Evolutionary conservation across 371 early-diverging fungal genomes (phyloP), one percentile per base, ranked within the genome.

Genomic region (Rhizopus stolonifer): DNA sequence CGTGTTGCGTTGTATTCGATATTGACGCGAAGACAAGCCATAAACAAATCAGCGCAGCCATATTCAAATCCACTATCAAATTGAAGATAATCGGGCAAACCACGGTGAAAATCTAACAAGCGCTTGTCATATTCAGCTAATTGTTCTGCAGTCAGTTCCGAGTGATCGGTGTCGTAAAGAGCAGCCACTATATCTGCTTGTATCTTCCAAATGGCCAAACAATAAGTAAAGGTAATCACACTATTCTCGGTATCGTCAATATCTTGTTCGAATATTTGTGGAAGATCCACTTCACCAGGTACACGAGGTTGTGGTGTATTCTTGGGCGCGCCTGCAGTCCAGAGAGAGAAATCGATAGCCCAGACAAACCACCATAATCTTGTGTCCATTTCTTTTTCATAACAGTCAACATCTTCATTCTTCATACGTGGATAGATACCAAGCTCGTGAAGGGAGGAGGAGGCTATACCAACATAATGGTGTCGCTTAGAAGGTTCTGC

Each of bases 341-440:
- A 65, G 3, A 65, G 42, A 4, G 52, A 64, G 43, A 71, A 71
- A 38, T 67, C 67, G 24, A 54, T 49, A 15, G 65, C 57, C 72
- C 72, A 71, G 3, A 56, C 63, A 54, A 43, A 67, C 72, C 72
- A 71, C 72, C 72, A 71, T 4, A 71, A 58, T 4, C 72, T 45
- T 19, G 72, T 71, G 21, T 71, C 72, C 59, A 67, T 54, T 46
- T 71, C 72, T 36, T 64, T 64, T 15, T 68, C 53, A 26, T 53
- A 64, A 14, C 51, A 56, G 15, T 61, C 61, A 3, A 52, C 51
- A 24, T 66, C 55, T 45, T 68, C 61, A 18, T 61, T 23, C 4
- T 11, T 40, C 58, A 66, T 61, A 18, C 61, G 62, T 15, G 66
- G 66, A 33, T 66, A 61, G 18, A 61, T 66, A 4, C 57, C 48